Evolutionary conservation across 306 rosid genomes (phyloP), one percentile per base, ranked within the genome.

Genomic region (Pyrus pyrifolia): DNA sequence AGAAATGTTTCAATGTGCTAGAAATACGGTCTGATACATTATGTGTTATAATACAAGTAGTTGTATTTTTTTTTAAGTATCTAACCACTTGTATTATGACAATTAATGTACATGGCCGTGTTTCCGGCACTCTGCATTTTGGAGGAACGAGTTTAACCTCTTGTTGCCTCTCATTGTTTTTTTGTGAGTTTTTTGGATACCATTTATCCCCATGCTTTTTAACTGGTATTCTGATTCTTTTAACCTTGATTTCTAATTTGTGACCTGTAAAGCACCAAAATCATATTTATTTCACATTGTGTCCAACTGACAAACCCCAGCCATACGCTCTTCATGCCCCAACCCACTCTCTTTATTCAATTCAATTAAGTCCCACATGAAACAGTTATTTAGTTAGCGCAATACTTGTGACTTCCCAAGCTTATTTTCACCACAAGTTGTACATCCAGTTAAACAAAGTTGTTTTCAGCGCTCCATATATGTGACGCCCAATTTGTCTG

Each of bases 241-340:
- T 76, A 82, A 49, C 30, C 15, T 60, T 65, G 67, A 40, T 17
- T n/a, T 13, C 1, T 27, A 60, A 51, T 65, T 68, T 71, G 61
- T 76, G 69, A 21, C 44, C 63, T 13, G 45, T 62, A 72, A 15
- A 8, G 29, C 29, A 71, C 19, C 6, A 53, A 12, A 63, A 55
- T 30, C 22, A 31, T 68, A 73, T 81, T 81, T 25, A 79, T 53
- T 61, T 85, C 74, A 70, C 30, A 5, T n/a, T 70, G 65, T 75
- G 60, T 58, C 40, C 52, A 70, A 22, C 78, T 64, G 83, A 74
- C 76, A 76, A 80, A 61, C 45, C 57, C 51, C 27, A 2, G 27
- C 27, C 83, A 82, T 71, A 67, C 67, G 25, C 80, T 74, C 67
- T 59, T 80, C 80, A 82, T 78, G 82, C 40, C 57, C 62, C 74